Conservation (phyloP, 1,139 yeast species). For the Geotrichum europaeum region DNA sequence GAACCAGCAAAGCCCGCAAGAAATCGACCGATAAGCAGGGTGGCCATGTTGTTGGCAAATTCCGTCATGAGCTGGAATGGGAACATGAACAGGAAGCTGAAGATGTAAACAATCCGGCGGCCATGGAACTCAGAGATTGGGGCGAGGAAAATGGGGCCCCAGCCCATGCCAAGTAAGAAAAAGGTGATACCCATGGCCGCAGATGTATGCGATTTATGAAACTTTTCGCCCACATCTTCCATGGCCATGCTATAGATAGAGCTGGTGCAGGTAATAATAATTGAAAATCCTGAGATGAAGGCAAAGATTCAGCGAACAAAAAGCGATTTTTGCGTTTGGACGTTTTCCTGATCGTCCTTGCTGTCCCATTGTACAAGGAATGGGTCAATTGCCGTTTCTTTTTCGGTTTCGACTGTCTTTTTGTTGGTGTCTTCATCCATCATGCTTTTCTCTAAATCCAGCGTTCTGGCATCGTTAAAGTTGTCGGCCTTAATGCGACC, state of each 20-base stretch:
- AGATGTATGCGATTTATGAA: conserved; percentile 52
- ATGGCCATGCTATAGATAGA: conserved; percentile 54
- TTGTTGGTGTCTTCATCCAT: not conserved
- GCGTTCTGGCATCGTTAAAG: not conserved
- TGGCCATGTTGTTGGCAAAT: conserved; percentile 56
- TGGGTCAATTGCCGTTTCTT: conserved; percentile 19
- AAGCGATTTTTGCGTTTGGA: conserved; percentile 36
- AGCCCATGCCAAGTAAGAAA: conserved; percentile 63
- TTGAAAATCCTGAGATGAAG: conserved; percentile 43
- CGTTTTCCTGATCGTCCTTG: conserved; percentile 52
- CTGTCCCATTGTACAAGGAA: conserved; percentile 30
- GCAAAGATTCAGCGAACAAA: conserved; percentile 50
- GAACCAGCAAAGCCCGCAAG: conserved; percentile 64
- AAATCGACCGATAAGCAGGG: conserved; percentile 59
- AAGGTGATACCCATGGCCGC: conserved; percentile 56
- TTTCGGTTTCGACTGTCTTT: not conserved
- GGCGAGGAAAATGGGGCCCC: conserved; percentile 65
- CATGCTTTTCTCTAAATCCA: not conserved
- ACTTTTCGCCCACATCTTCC: conserved; percentile 44
- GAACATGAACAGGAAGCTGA: conserved; percentile 51
- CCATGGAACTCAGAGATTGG: conserved; percentile 75
- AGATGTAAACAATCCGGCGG: conserved; percentile 55
- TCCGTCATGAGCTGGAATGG: conserved; percentile 63
- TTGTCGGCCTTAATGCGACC: not conserved
- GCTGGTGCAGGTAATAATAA: conserved; percentile 46